Evolutionary conservation across 768 basidiomycete species (phyloP).

Genomic region (Leccinum arenicola): DNA sequence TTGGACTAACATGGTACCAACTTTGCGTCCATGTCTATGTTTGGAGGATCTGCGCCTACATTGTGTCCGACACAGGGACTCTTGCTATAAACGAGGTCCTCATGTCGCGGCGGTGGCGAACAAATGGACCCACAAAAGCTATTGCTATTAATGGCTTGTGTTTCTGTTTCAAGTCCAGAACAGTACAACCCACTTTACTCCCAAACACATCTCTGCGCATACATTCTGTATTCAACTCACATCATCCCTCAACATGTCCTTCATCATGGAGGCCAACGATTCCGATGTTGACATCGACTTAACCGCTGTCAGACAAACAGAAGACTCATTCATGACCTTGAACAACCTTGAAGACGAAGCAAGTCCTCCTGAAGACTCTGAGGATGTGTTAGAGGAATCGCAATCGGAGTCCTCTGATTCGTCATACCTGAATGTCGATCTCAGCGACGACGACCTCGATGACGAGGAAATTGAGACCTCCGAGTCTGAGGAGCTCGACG

Average conservation of each 20-base stretch:
- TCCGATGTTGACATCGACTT: slow-evolving; percentile 8
- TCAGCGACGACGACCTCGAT: slow-evolving; percentile 7
- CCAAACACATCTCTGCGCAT: background rate
- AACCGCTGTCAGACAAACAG: slow-evolving; percentile 1
- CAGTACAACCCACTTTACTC: background rate
- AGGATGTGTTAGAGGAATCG: slow-evolving; percentile 5
- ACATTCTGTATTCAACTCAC: background rate
- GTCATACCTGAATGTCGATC: slow-evolving; percentile 19
- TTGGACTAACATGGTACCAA: slow-evolving; percentile 10
- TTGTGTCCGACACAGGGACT: background rate
- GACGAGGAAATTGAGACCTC: slow-evolving; percentile 18
- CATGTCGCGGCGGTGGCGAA: slow-evolving; percentile 2
- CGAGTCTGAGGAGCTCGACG: slow-evolving; percentile 17
- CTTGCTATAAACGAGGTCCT: background rate
- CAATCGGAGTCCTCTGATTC: slow-evolving; percentile 18
- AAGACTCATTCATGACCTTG: slow-evolving; percentile 13
- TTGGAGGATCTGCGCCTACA: slow-evolving; percentile 13
- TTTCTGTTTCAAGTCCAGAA: background rate
- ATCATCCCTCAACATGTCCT: slow-evolving; percentile 11
- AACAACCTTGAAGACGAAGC: slow-evolving; percentile 3
- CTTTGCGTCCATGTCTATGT: slow-evolving; percentile 24
- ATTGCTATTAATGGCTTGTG: slow-evolving; percentile 7
- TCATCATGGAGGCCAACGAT: slow-evolving; percentile 13
- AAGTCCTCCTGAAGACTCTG: background rate
- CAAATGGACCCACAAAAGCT: slow-evolving; percentile 1